These are phyloP conservation scores for Fomitopsis serialis DNA, from an alignment of 768 basidiomycete species.

Conservation along the genomic window DNA sequence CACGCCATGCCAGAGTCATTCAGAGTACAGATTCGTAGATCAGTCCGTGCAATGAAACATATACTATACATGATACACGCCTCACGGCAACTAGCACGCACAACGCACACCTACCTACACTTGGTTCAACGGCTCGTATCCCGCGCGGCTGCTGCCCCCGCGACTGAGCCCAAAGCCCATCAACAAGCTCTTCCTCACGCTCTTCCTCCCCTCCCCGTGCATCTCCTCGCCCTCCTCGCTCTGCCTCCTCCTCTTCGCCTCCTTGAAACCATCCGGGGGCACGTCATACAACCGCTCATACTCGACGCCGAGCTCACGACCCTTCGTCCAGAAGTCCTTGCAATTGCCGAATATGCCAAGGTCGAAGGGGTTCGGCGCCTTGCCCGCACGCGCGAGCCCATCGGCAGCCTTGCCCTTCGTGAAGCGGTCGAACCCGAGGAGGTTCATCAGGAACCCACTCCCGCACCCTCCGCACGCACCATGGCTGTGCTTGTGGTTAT, in stretches of 20 bases:
- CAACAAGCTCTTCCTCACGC: constrained; percentile 45
- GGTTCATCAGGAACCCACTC: constrained; percentile 75
- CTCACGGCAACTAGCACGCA: neutral
- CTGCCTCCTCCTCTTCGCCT: constrained; percentile 59
- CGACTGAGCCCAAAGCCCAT: constrained; percentile 51
- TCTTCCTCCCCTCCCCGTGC: constrained; percentile 33
- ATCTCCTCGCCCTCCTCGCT: constrained; percentile 52
- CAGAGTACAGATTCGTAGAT: neutral
- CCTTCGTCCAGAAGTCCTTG: constrained; percentile 91
- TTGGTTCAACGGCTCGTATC: constrained; percentile 67
- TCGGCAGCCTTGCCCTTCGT: constrained; percentile 86
- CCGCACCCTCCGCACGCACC: constrained; percentile 34
- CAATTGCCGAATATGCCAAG: constrained; percentile 74
- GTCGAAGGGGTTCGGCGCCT: constrained; percentile 89
- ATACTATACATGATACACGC: neutral
- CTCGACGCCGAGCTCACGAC: constrained; percentile 81
- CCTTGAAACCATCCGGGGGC: constrained; percentile 76
- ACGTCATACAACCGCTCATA: constrained; percentile 90
- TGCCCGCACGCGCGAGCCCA: constrained; percentile 73
- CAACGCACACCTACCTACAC: constrained; percentile 27
- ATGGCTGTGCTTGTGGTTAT: constrained; percentile 35
- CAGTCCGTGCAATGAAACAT: neutral
- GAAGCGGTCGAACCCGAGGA: constrained; percentile 92
- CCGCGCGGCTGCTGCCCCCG: constrained; percentile 43
- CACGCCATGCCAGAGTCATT: too few relatives aligned